Evolutionary conservation across 2,329 filamentous ascomycete genomes (phyloP).

Genomic region (Arthrobotrys pseudoclavata): DNA sequence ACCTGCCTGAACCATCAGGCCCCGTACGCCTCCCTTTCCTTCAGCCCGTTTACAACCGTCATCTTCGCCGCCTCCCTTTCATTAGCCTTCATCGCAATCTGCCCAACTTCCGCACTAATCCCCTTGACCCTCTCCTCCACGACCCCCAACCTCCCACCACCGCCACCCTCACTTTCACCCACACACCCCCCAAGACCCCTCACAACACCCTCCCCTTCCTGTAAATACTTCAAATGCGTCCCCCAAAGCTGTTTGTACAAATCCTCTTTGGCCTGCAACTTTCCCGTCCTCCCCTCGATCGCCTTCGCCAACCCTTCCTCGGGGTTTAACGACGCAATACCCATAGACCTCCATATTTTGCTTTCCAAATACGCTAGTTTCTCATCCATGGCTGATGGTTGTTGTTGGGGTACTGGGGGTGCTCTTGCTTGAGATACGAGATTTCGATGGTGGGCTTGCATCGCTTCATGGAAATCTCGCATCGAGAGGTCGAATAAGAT

Average conservation of each 20-base stretch:
- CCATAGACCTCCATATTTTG: slow-evolving; percentile 51
- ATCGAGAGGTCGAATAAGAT: slow-evolving; percentile 53
- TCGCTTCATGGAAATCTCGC: slow-evolving; percentile 54
- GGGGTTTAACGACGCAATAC: slow-evolving; percentile 36
- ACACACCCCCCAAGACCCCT: slow-evolving; percentile 35
- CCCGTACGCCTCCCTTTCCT: slow-evolving; percentile 49
- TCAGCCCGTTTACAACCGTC: slow-evolving; percentile 39
- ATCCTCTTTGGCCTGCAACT: slow-evolving; percentile 45
- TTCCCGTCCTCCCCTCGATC: slow-evolving; percentile 26
- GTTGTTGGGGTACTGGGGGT: slow-evolving; percentile 1
- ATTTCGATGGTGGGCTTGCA: slow-evolving; percentile 19
- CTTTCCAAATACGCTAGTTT: slow-evolving; percentile 38
- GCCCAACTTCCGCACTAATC: slow-evolving; percentile 51
- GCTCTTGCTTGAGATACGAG: neutral
- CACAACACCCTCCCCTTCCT: slow-evolving; percentile 43
- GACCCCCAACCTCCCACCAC: slow-evolving; percentile 6
- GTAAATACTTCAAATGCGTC: slow-evolving; percentile 49
- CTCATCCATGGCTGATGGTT: slow-evolving; percentile 26
- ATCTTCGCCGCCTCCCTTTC: slow-evolving; percentile 28
- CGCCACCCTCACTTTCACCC: slow-evolving; percentile 23
- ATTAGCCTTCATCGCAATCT: slow-evolving; percentile 44
- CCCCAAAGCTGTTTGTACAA: slow-evolving; percentile 54
- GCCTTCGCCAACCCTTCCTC: slow-evolving; percentile 31
- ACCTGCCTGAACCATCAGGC: slow-evolving; percentile 4
- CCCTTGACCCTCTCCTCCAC: slow-evolving; percentile 52